phyloP scores from a whole-genome alignment of 2,329 filamentous ascomycete genomes.

The Pseudocercospora pini-densiflorae region DNA sequence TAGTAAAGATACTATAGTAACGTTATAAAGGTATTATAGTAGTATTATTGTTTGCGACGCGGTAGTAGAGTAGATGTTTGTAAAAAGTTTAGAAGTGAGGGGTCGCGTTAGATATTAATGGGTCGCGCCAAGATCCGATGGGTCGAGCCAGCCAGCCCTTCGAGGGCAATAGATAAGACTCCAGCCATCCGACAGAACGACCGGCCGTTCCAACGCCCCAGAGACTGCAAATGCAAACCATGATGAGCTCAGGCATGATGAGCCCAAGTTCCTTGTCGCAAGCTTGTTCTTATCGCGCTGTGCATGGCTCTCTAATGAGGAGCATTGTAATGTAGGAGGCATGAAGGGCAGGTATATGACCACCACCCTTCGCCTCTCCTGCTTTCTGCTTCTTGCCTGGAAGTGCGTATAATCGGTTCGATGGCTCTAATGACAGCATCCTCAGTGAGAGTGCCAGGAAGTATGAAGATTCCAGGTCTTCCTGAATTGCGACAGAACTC shows the following conservation, averaged over 20 bases:
- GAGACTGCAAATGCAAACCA: not conserved
- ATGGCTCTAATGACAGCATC: not conserved
- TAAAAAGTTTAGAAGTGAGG: too few species aligned
- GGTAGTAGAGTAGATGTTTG: too few species aligned
- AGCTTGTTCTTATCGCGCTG: not conserved
- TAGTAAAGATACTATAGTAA: too few species aligned
- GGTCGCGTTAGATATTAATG: too few species aligned
- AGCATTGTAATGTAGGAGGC: not conserved
- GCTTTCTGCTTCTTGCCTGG: not conserved
- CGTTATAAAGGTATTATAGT: too few species aligned
- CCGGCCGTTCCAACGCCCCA: not conserved
- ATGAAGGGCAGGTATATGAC: not conserved
- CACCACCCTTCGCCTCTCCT: not conserved
- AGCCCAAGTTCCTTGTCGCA: not conserved
- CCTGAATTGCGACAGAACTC: conserved; percentile 9
- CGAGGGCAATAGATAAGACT: not conserved
- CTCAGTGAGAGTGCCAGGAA: conserved; percentile 5
- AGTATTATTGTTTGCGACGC: too few species aligned
- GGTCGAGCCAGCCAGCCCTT: too few species aligned
- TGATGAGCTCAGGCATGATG: conserved; percentile 2
- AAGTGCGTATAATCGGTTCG: too few species aligned
- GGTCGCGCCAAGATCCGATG: too few species aligned
- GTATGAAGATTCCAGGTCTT: conserved; percentile 8
- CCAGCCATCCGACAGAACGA: not conserved
- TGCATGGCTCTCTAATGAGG: not conserved